A percentile compares a stretch with the other conserved stretches of the same genome.
Conservation (phyloP, 1,139 yeast species). For the Petasospora fabianii region DNA sequence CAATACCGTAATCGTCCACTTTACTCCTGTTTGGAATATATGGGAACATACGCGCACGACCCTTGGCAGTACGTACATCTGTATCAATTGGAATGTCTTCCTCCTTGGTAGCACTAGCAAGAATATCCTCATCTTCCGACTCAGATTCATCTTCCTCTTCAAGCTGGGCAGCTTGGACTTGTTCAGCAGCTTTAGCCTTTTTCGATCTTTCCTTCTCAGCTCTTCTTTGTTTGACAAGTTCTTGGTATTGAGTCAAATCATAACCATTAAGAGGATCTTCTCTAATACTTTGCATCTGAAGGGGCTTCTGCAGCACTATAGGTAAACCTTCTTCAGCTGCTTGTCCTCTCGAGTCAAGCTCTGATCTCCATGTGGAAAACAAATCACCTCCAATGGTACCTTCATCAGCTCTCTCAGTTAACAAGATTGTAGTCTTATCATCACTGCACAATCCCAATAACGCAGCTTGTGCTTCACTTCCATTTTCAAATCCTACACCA, state of each 20-base stretch:
- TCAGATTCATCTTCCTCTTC: slow-evolving; percentile 33
- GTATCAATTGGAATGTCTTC: slow-evolving; percentile 48
- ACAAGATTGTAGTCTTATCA: slow-evolving; percentile 62
- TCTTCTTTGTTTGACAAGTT: slow-evolving; percentile 40
- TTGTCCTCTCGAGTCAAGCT: slow-evolving; percentile 32
- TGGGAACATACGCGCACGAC: slow-evolving; percentile 79
- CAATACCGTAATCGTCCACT: slow-evolving; percentile 82
- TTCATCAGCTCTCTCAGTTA: slow-evolving; percentile 60
- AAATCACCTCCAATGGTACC: slow-evolving; percentile 43
- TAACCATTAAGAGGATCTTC: slow-evolving; percentile 50
- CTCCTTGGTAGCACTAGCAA: slow-evolving; percentile 20
- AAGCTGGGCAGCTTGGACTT: slow-evolving; percentile 28
- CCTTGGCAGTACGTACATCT: slow-evolving; percentile 55
- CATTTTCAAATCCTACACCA: slow-evolving; percentile 63
- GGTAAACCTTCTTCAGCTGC: slow-evolving; percentile 54
- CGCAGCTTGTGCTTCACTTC: slow-evolving; percentile 57
- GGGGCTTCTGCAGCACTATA: slow-evolving; percentile 45
- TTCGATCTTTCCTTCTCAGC: slow-evolving; percentile 27
- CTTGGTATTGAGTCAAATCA: slow-evolving; percentile 48
- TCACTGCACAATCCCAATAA: slow-evolving; percentile 58
- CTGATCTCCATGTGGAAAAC: slow-evolving; percentile 52
- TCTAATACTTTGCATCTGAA: slow-evolving; percentile 34
- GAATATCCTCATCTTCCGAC: slow-evolving; percentile 27
- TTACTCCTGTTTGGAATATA: slow-evolving; percentile 52
- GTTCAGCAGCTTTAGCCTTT: slow-evolving; percentile 25